These are phyloP conservation scores for Chaetomidium leptoderma DNA, from an alignment of 495 filamentous ascomycete species.

Conservation along the genomic window DNA sequence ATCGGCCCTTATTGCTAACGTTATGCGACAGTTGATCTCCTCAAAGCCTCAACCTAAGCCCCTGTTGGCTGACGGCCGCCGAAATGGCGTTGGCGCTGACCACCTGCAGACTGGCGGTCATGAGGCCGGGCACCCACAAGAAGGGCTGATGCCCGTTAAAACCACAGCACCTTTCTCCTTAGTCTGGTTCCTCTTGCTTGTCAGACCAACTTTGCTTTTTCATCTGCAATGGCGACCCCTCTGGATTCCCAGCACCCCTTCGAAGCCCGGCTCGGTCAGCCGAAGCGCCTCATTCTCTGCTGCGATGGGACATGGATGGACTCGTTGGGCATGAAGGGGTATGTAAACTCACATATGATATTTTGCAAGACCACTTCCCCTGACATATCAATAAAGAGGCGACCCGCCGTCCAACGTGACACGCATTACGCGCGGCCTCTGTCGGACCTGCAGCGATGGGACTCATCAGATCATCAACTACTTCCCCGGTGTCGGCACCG, in stretches of 20 bases:
- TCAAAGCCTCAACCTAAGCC: neutral
- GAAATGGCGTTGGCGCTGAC: slow-evolving; percentile 1
- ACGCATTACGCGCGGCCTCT: slow-evolving; percentile 37
- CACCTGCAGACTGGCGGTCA: slow-evolving; percentile 7
- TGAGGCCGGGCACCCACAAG: neutral
- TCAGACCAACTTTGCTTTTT: no score
- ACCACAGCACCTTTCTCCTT: neutral
- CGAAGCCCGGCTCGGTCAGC: neutral
- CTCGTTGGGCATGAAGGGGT: slow-evolving; percentile 32
- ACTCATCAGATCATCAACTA: slow-evolving; percentile 45
- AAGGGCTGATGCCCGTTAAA: neutral
- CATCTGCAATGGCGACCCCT: slow-evolving; percentile 13
- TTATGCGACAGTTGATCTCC: neutral
- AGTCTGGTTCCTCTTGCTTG: neutral
- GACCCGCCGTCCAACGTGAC: slow-evolving; percentile 46
- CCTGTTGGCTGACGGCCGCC: neutral
- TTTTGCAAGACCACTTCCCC: neutral
- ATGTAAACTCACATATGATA: neutral
- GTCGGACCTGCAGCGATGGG: slow-evolving; percentile 31
- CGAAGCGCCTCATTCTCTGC: slow-evolving; percentile 34
- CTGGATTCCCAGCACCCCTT: neutral
- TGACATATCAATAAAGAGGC: slow-evolving; percentile 8
- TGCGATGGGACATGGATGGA: slow-evolving; percentile 41
- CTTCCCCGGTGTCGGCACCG: slow-evolving; percentile 43
- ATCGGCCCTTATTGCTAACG: slow-evolving; percentile 6